Conservation (phyloP, 768 basidiomycete genomes). For the Phaffia tasmanica region DNA sequence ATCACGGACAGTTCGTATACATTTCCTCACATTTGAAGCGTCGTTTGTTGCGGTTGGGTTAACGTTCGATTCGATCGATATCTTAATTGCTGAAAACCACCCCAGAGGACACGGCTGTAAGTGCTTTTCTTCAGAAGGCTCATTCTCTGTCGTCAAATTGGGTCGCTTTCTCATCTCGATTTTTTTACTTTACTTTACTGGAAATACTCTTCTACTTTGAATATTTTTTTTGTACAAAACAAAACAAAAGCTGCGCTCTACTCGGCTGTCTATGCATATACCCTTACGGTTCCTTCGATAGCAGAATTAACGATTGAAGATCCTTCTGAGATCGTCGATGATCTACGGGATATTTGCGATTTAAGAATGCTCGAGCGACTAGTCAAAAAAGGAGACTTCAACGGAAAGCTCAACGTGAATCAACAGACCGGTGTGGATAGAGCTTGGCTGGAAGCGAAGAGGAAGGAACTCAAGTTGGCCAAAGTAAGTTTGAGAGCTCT, state of each 20-base stretch:
- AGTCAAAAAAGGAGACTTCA: constrained; percentile 50
- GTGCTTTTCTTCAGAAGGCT: constrained; percentile 32
- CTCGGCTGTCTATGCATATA: constrained; percentile 6
- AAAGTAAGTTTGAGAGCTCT: constrained; percentile 46
- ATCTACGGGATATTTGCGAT: constrained; percentile 85
- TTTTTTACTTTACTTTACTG: not conserved
- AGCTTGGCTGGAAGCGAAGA: constrained; percentile 66
- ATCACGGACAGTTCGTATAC: constrained; percentile 50
- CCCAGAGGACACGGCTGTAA: constrained; percentile 68
- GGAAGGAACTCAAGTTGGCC: constrained; percentile 77
- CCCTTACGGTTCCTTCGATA: not conserved
- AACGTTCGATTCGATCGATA: too few species aligned
- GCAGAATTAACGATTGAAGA: constrained; percentile 57
- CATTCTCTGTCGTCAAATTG: too few species aligned
- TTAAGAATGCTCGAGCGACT: constrained; percentile 61
- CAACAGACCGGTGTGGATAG: constrained; percentile 43
- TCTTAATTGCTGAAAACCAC: too few species aligned
- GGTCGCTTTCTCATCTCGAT: not conserved
- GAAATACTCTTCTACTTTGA: not conserved
- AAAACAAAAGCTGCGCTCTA: constrained; percentile 22
- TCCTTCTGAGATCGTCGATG: constrained; percentile 95
- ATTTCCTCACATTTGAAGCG: too few species aligned
- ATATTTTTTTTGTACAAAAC: too few species aligned
- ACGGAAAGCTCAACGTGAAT: not conserved
- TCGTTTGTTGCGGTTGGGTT: too few species aligned